A percentile compares a stretch with the other conserved stretches of the same genome.
Conservation (phyloP, 139 green algal genomes). For the Zygnema circumcarinatum region DNA sequence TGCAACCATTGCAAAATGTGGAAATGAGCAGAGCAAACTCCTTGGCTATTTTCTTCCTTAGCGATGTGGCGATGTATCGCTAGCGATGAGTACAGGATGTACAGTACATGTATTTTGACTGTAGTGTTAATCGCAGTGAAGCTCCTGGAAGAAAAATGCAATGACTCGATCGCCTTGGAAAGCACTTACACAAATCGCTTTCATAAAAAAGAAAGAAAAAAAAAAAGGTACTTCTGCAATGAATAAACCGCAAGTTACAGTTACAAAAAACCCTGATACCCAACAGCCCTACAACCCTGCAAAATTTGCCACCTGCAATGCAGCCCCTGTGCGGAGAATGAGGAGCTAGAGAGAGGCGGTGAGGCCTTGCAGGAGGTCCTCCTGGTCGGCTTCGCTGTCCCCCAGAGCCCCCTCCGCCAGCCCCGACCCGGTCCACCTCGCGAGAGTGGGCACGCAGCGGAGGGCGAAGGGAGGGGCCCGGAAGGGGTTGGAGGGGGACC, state of each 20-base stretch:
- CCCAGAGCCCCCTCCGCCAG: slow-evolving; percentile 65
- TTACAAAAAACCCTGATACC: slow-evolving; percentile 11
- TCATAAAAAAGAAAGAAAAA: no score
- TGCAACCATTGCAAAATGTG: no score
- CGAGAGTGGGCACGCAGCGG: slow-evolving; percentile 4
- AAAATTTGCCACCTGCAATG: not conserved
- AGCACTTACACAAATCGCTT: no score
- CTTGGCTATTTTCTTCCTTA: no score
- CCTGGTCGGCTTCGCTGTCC: not conserved
- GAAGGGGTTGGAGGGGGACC: slow-evolving; percentile 7
- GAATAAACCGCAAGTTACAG: slow-evolving; percentile 6
- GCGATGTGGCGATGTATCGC: no score
- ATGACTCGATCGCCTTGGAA: no score
- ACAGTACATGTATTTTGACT: no score
- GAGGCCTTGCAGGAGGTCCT: not conserved
- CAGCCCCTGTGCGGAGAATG: not conserved
- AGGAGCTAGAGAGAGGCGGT: not conserved
- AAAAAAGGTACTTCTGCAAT: no score
- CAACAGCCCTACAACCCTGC: not conserved
- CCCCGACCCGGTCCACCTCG: not conserved
- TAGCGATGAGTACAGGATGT: no score
- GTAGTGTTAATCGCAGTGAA: no score
- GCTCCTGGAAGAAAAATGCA: no score
- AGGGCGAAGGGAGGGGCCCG: slow-evolving; percentile 2
- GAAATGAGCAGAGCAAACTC: no score